phyloP scores from a whole-genome alignment of 2,329 filamentous ascomycete species.

The Cladorrhinum sp. region DNA sequence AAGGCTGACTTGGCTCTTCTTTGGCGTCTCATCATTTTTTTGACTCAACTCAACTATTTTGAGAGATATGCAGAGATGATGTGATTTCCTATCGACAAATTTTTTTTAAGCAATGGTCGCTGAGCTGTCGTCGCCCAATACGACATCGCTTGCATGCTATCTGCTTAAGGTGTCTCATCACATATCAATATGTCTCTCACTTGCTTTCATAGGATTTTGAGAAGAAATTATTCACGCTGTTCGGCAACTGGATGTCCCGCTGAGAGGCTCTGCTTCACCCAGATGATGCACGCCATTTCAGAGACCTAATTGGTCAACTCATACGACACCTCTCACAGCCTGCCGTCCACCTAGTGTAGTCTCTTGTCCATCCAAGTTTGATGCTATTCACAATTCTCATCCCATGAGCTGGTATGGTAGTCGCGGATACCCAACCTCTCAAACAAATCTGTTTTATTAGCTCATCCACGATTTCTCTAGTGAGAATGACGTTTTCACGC shows the following conservation, averaged over 20 bases:
- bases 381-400: neutral
- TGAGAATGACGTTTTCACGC: conserved; percentile 14
- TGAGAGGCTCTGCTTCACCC: neutral
- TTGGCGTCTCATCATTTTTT: neutral
- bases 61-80: neutral
- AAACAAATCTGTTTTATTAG: neutral
- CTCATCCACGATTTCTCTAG: neutral
- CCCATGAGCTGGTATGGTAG: neutral
- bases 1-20: neutral
- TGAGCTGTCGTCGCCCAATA: neutral
- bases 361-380: neutral
- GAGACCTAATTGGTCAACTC: neutral
- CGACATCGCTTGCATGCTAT: neutral
- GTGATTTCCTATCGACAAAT: neutral
- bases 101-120: neutral
- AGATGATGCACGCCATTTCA: neutral
- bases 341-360: neutral
- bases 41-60: neutral
- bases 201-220: neutral
- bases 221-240: neutral
- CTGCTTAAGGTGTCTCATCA: neutral
- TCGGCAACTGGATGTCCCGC: neutral
- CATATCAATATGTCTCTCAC: neutral
- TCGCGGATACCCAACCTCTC: neutral
- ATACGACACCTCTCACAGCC: neutral